phyloP scores from a whole-genome alignment of 306 rosid species.

The Myrica gale region DNA sequence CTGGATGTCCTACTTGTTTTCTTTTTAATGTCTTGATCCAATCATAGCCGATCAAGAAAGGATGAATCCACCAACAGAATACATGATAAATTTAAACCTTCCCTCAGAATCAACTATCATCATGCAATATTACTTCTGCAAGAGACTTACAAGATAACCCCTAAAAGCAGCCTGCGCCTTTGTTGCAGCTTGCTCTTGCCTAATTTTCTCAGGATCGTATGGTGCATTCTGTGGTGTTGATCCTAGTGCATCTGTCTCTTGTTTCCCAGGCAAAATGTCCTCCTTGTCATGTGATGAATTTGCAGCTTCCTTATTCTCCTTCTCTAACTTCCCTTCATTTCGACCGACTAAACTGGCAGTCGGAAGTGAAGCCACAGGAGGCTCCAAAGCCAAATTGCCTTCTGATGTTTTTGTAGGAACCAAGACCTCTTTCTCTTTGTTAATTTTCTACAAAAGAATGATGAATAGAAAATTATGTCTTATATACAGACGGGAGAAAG shows the following conservation, averaged over 20 bases:
- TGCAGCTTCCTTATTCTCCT: constrained; percentile 53
- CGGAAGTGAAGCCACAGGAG: constrained; percentile 38
- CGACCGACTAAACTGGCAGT: constrained; percentile 29
- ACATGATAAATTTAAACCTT: neutral
- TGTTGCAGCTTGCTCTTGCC: constrained; percentile 84
- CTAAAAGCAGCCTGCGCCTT: constrained; percentile 94
- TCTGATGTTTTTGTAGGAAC: constrained; percentile 56
- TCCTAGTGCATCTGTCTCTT: constrained; percentile 49
- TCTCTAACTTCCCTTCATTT: constrained; percentile 44
- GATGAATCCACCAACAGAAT: constrained; percentile 16
- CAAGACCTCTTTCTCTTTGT: constrained; percentile 57
- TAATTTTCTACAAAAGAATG: constrained; percentile 39
- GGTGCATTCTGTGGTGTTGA: constrained; percentile 49
- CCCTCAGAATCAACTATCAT: neutral
- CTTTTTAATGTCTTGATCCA: neutral
- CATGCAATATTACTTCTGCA: constrained; percentile 14
- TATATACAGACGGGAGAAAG: too few relatives aligned
- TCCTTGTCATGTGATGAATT: constrained; percentile 32
- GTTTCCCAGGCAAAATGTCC: constrained; percentile 34
- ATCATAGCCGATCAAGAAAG: constrained; percentile 14
- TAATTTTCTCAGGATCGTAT: constrained; percentile 60
- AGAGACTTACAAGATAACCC: constrained; percentile 83
- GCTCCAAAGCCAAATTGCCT: constrained; percentile 49
- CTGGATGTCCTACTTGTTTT: neutral
- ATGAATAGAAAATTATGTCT: too few relatives aligned